phyloP scores from a whole-genome alignment of 371 early-diverging fungal genomes.

The Lichtheimia corymbifera region DNA sequence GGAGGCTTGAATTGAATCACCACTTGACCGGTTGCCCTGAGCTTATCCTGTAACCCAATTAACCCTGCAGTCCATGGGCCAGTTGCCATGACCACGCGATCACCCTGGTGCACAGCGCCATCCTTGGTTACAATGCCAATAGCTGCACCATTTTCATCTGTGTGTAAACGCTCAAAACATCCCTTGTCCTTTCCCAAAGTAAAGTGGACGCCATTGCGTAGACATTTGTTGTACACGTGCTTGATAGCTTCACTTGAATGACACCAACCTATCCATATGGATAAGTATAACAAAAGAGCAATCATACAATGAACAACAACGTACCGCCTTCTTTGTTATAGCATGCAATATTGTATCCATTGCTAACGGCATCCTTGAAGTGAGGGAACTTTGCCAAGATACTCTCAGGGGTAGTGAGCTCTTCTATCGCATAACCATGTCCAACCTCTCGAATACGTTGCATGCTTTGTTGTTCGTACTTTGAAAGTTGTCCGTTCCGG shows the following conservation, averaged over 20 bases:
- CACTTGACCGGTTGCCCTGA: constrained; percentile 53
- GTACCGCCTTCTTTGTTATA: constrained; percentile 41
- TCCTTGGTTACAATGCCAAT: constrained; percentile 51
- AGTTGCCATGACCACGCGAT: constrained; percentile 50
- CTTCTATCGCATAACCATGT: constrained; percentile 35
- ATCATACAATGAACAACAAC: background rate
- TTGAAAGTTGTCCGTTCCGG: constrained; percentile 28
- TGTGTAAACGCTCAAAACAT: constrained; percentile 16
- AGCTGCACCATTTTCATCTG: constrained; percentile 21
- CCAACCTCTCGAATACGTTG: constrained; percentile 38
- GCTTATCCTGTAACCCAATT: constrained; percentile 38
- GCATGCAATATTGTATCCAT: constrained; percentile 36
- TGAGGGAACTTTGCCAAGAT: constrained; percentile 33
- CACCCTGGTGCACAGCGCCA: constrained; percentile 35
- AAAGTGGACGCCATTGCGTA: constrained; percentile 36
- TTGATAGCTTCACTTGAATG: constrained; percentile 39
- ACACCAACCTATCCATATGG: constrained; percentile 35
- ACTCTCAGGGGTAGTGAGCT: constrained; percentile 22
- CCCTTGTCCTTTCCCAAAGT: constrained; percentile 29
- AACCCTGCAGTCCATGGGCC: constrained; percentile 59
- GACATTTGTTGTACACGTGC: constrained; percentile 36
- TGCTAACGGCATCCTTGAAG: constrained; percentile 30
- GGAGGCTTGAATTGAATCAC: constrained; percentile 51
- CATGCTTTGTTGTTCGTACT: constrained; percentile 34
- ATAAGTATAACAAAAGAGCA: background rate